Percentiles rank a stretch among this genome's conserved stretches.
phyloP scores from a whole-genome alignment of 768 basidiomycete species.

The Kwoniella sp. region DNA sequence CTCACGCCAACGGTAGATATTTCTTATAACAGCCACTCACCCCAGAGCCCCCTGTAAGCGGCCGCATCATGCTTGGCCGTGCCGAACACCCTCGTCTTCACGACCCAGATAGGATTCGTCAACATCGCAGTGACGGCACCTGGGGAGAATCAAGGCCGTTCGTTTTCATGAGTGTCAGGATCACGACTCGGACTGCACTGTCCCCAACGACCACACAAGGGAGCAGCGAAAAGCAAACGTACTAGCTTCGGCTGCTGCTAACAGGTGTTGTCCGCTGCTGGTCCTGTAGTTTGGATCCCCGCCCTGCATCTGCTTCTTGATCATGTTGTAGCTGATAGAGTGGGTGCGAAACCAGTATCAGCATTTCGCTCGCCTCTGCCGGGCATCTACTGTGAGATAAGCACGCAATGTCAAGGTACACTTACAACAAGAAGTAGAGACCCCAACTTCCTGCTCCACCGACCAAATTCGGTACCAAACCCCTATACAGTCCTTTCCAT shows the following conservation, averaged over 20 bases:
- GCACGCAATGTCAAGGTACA: conserved; percentile 27
- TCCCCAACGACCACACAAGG: no score
- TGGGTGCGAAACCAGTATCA: neutral
- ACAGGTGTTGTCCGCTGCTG: conserved; percentile 75
- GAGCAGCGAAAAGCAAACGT: conserved; percentile 60
- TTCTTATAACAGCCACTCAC: no score
- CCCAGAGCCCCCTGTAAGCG: conserved; percentile 77
- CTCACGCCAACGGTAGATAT: no score
- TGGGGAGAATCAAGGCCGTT: conserved; percentile 52
- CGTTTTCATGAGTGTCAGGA: neutral
- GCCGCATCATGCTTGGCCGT: conserved; percentile 67
- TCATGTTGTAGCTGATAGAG: conserved; percentile 79
- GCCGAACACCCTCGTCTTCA: conserved; percentile 96
- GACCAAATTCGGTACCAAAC: conserved; percentile 83
- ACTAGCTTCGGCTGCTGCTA: conserved; percentile 96
- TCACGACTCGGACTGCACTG: no score
- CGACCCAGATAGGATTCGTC: conserved; percentile 97
- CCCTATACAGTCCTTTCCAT: conserved; percentile 84
- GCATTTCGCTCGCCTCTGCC: neutral
- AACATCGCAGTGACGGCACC: conserved; percentile 90
- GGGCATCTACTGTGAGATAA: no score
- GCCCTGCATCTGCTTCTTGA: conserved; percentile 72
- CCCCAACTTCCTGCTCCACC: conserved; percentile 98
- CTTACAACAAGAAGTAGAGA: conserved; percentile 95
- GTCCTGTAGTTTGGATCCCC: conserved; percentile 69